Evolutionary conservation across 2,329 filamentous ascomycete species (phyloP).

Genomic region (Neoascochyta sp.): DNA sequence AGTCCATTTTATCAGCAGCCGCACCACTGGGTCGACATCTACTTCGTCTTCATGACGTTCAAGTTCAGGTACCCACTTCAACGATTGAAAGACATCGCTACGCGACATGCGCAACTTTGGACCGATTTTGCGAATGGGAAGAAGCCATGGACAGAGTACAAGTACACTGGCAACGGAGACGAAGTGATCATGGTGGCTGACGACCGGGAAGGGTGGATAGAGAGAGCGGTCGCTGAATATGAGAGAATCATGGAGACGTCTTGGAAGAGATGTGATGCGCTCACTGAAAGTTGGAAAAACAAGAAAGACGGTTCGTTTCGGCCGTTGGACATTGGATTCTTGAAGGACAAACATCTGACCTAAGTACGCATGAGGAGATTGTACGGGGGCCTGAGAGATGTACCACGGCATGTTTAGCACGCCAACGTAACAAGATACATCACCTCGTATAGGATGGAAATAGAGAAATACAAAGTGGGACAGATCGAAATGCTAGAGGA

Average conservation of each 20-base stretch:
- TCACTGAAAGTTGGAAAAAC: constrained; percentile 13
- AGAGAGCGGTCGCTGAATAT: constrained; percentile 11
- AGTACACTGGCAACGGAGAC: constrained; percentile 6
- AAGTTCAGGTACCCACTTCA: constrained; percentile 16
- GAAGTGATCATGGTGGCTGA: constrained; percentile 20
- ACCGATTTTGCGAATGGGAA: constrained; percentile 19
- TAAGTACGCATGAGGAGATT: too few species aligned
- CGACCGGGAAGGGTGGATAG: constrained; percentile 20
- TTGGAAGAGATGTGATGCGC: constrained; percentile 10
- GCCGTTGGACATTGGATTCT: constrained; percentile 10
- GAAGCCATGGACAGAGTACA: constrained; percentile 17
- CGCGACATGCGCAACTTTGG: constrained; percentile 19
- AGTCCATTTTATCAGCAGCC: constrained; percentile 14
- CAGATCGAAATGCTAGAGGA: too few species aligned
- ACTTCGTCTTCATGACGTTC: constrained; percentile 23
- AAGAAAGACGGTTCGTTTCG: constrained; percentile 8
- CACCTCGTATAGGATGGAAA: too few species aligned
- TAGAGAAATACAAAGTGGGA: too few species aligned
- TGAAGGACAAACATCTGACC: too few species aligned
- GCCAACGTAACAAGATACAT: too few species aligned
- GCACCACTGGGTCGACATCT: constrained; percentile 31
- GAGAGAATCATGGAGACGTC: constrained; percentile 11
- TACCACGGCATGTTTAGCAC: too few species aligned
- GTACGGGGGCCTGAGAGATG: too few species aligned
- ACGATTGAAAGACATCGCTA: constrained; percentile 16